Base-by-base conservation (phyloP, 345 rosid genomes). In the Isatis tinctoria region DNA sequence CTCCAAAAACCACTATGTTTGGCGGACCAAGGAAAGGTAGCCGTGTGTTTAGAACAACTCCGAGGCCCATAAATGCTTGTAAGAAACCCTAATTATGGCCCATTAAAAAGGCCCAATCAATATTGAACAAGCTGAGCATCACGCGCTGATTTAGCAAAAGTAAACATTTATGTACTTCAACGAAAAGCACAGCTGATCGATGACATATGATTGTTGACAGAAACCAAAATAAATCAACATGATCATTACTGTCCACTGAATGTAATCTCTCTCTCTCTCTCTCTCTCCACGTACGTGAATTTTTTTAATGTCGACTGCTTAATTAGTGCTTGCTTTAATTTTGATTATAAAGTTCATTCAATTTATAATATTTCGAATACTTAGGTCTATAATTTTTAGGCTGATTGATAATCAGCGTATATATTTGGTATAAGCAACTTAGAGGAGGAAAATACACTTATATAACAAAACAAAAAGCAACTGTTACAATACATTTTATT, bases 261-360 rank as follows among this genome's bases (percentile, higher is more conserved):
- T n/a, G n/a, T n/a, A n/a, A n/a, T n/a, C n/a, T n/a, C n/a, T n/a
- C n/a, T n/a, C n/a, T 51, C 3, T n/a, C 20, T 68, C 17, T 51
- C 11, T 6, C 62, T 37, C 41, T 37, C 11, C 72, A 16, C 28
- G 51, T 69, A 13, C 0, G 53, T 40, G 13, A 16, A 36, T 49
- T 9, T 40, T 51, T 28, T 56, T 43, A 44, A 70, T 70, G 67
- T 45, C 74, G 47, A 70, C 74, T 24, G 48, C 57, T 22, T 22
- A 51, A 6, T 13, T 14, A 17, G n/a, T 49, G 35, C n/a, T 24
- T 49, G 4, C 51, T 17, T 39, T 27, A 2, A 41, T 54, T 41
- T 54, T 16, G 8, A 27, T 39, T 41, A 27, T 28, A 36, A 2
- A n/a, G 8, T 53, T 53, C 10, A 53, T 39, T 3, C 10, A 11